Percentiles rank a stretch among this genome's conserved stretches.
Evolutionary conservation across 2,329 filamentous ascomycete species (phyloP).

Genomic region (Pseudocercospora vitis): DNA sequence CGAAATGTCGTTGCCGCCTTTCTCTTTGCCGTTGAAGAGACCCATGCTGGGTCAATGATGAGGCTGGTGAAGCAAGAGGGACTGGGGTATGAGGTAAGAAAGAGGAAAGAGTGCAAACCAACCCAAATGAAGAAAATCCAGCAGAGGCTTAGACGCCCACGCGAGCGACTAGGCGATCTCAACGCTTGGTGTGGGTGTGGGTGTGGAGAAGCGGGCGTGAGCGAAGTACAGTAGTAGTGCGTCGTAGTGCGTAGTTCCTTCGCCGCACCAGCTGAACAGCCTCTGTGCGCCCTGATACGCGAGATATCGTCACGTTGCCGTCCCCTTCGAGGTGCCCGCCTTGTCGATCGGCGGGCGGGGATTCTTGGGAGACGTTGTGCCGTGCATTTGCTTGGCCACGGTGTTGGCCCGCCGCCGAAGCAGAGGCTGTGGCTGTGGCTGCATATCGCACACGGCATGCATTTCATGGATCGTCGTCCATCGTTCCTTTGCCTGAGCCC

Average conservation of each 20-base stretch:
- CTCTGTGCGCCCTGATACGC: not conserved
- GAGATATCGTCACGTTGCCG: conserved; percentile 1
- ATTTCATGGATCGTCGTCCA: too few relatives aligned
- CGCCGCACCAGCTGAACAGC: not conserved
- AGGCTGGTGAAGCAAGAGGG: not conserved
- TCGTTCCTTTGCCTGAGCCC: too few relatives aligned
- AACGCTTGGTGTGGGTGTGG: not conserved
- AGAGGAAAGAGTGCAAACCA: not conserved
- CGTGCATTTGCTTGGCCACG: not conserved
- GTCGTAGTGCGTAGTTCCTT: not conserved
- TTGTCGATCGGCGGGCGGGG: not conserved
- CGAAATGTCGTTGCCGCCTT: conserved; percentile 16
- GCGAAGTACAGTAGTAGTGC: not conserved
- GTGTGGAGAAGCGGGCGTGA: not conserved
- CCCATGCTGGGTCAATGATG: too few relatives aligned
- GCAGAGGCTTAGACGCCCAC: conserved; percentile 2
- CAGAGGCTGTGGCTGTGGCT: too few relatives aligned
- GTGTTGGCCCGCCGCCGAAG: too few relatives aligned
- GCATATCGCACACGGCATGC: too few relatives aligned
- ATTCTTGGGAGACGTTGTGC: too few relatives aligned
- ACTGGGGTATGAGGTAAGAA: not conserved
- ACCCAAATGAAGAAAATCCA: not conserved
- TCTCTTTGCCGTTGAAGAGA: conserved; percentile 21
- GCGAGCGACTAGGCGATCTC: conserved; percentile 3
- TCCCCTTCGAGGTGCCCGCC: not conserved